A percentile compares a stretch with the other conserved stretches of the same genome.
Conservation (phyloP, 176 grass and related monocot genomes). For the Metroxylon sagu region DNA sequence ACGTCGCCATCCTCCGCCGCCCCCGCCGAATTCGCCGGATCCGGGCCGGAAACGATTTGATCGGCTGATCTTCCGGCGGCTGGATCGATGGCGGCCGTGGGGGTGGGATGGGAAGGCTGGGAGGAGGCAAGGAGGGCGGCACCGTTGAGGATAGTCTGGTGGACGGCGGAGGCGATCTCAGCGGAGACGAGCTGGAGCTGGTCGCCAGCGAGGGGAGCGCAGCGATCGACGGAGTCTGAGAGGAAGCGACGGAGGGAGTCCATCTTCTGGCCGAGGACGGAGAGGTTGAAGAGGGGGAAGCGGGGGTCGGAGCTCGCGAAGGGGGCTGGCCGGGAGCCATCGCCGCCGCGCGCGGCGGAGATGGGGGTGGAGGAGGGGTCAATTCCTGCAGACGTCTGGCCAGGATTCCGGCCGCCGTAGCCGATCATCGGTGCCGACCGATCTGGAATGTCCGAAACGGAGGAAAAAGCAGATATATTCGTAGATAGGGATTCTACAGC, state of each 20-base stretch:
- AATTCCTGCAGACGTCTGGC: too few relatives aligned
- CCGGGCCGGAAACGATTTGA: neutral
- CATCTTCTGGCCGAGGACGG: slow-evolving; percentile 11
- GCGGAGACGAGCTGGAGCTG: slow-evolving; percentile 60
- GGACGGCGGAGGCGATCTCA: slow-evolving; percentile 69
- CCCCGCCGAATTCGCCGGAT: neutral
- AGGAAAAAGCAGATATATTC: too few relatives aligned
- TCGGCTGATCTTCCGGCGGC: neutral
- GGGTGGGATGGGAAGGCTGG: slow-evolving; percentile 14
- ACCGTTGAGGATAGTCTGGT: slow-evolving; percentile 68
- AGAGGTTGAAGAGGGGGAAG: slow-evolving; percentile 18
- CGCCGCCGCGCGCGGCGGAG: too few relatives aligned
- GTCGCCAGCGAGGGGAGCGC: slow-evolving; percentile 13
- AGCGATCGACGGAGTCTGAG: slow-evolving; percentile 10
- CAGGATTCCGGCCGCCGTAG: too few relatives aligned
- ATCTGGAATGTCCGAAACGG: too few relatives aligned
- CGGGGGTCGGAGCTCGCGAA: slow-evolving; percentile 10
- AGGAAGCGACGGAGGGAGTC: slow-evolving; percentile 13
- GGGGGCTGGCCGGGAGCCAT: slow-evolving; percentile 14
- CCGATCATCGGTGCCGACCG: too few relatives aligned
- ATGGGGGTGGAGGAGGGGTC: too few relatives aligned
- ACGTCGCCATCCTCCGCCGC: slow-evolving; percentile 17
- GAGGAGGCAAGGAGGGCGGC: slow-evolving; percentile 66
- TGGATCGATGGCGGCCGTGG: neutral
- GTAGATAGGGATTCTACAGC: too few relatives aligned